A percentile compares a stretch with the other conserved stretches of the same genome.
Conservation (phyloP, 2,329 filamentous ascomycete species). For the Claviceps digitariae region DNA sequence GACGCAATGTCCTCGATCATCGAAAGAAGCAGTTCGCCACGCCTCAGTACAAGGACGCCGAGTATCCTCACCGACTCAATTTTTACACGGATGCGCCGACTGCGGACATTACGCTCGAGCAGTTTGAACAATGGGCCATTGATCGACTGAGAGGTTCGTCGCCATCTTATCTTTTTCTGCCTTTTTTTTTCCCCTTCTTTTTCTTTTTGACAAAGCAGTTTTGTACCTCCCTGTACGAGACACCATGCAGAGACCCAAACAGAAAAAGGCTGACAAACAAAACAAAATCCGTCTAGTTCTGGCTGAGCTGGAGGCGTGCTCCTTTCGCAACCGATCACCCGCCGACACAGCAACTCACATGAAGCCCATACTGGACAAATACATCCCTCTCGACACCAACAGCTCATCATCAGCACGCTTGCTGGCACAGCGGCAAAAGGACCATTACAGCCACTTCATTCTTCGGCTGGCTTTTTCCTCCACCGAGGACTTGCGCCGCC, state of each 20-base stretch:
- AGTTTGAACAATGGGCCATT: conserved; percentile 99
- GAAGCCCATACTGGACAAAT: conserved; percentile 75
- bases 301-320: conserved; percentile 83
- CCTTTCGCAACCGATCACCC: conserved; percentile 80
- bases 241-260: background rate
- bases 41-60: conserved; percentile 59
- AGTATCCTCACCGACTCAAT: conserved; percentile 79
- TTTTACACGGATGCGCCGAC: conserved; percentile 84
- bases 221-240: background rate
- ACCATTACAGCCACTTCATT: conserved; percentile 98
- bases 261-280: background rate
- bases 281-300: conserved; percentile 43
- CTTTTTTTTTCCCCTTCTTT: background rate
- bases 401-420: conserved; percentile 47
- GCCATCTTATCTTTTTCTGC: background rate
- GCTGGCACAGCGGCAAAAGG: conserved; percentile 69
- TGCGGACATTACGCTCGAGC: conserved; percentile 85
- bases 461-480: conserved; percentile 82
- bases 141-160: conserved; percentile 64
- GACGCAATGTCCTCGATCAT: conserved; percentile 61
- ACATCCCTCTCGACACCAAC: conserved; percentile 67
- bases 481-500: conserved; percentile 76
- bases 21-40: conserved; percentile 80
- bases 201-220: background rate
- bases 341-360: conserved; percentile 75